phyloP scores from a whole-genome alignment of 169 alveolate species.

The Cryptosporidium sp. region DNA sequence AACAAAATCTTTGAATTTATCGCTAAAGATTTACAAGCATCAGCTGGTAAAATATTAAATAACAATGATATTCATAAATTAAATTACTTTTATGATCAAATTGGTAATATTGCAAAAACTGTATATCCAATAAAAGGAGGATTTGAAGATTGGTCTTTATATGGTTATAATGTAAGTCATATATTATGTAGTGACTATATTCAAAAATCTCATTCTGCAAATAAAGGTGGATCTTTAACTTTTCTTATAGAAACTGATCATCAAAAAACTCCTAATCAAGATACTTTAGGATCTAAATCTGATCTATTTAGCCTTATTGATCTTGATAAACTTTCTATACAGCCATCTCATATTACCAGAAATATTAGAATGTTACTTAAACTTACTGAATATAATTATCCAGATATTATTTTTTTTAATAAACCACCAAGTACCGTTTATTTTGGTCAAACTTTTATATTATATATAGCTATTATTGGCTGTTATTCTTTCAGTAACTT shows the following conservation, averaged over 20 bases:
- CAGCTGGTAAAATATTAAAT: slow-evolving; percentile 43
- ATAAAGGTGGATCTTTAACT: slow-evolving; percentile 51
- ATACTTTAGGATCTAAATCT: slow-evolving; percentile 9
- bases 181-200: slow-evolving; percentile 23
- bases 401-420: slow-evolving; percentile 36
- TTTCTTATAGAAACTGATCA: slow-evolving; percentile 57
- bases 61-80: background rate
- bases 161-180: slow-evolving; percentile 18
- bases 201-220: background rate
- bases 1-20: slow-evolving; percentile 28
- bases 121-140: slow-evolving; percentile 69
- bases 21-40: slow-evolving; percentile 36
- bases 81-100: background rate
- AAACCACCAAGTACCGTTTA: slow-evolving; percentile 44
- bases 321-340: slow-evolving; percentile 25
- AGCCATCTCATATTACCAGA: slow-evolving; percentile 62
- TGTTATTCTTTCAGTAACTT: slow-evolving; percentile 55
- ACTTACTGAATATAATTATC: slow-evolving; percentile 28
- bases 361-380: slow-evolving; percentile 36
- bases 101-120: slow-evolving; percentile 31
- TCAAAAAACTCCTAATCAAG: slow-evolving; percentile 9
- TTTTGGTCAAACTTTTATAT: slow-evolving; percentile 44
- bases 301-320: slow-evolving; percentile 29
- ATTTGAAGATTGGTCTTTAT: slow-evolving; percentile 65
- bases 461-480: slow-evolving; percentile 30